phyloP scores from a whole-genome alignment of 1,284 basidiomycete genomes.

The Boletus hoseneyae region DNA sequence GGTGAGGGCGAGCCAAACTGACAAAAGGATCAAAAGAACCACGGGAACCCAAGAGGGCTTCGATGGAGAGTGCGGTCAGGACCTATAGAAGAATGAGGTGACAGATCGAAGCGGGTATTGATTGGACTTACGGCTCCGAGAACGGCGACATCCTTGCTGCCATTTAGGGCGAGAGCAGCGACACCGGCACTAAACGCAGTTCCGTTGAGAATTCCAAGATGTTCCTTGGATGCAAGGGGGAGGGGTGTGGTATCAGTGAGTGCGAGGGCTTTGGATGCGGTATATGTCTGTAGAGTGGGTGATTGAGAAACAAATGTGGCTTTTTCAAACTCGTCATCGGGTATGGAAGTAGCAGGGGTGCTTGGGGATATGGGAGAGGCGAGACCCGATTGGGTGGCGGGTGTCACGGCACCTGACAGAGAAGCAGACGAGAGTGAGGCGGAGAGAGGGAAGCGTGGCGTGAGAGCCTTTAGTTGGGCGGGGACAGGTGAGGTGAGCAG shows the following conservation, averaged over 20 bases:
- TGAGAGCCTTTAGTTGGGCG: slow-evolving; percentile 2
- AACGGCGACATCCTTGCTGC: slow-evolving; percentile 69
- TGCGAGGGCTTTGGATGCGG: slow-evolving; percentile 65
- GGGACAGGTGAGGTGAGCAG: slow-evolving; percentile 14
- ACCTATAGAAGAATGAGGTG: slow-evolving; percentile 36
- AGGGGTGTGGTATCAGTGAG: slow-evolving; percentile 67
- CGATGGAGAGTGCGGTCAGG: slow-evolving; percentile 81
- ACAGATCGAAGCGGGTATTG: neutral
- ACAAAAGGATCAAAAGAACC: slow-evolving; percentile 82
- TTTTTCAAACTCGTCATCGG: slow-evolving; percentile 1
- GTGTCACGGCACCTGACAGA: slow-evolving; percentile 21
- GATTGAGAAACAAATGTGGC: too few relatives aligned
- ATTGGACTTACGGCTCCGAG: slow-evolving; percentile 43
- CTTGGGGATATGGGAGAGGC: slow-evolving; percentile 25
- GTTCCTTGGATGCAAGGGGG: slow-evolving; percentile 76
- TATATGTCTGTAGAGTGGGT: slow-evolving; percentile 23
- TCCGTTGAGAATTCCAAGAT: slow-evolving; percentile 78
- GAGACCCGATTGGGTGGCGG: slow-evolving; percentile 15
- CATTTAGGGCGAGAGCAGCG: slow-evolving; percentile 63
- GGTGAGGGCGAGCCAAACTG: slow-evolving; percentile 76
- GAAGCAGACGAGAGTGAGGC: slow-evolving; percentile 2
- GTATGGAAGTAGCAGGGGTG: slow-evolving; percentile 30
- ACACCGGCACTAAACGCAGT: slow-evolving; percentile 77
- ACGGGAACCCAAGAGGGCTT: slow-evolving; percentile 72
- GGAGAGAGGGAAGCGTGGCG: slow-evolving; percentile 15